Conservation (phyloP, 1,284 basidiomycete genomes). For the Stygiomarasmius scandens region DNA sequence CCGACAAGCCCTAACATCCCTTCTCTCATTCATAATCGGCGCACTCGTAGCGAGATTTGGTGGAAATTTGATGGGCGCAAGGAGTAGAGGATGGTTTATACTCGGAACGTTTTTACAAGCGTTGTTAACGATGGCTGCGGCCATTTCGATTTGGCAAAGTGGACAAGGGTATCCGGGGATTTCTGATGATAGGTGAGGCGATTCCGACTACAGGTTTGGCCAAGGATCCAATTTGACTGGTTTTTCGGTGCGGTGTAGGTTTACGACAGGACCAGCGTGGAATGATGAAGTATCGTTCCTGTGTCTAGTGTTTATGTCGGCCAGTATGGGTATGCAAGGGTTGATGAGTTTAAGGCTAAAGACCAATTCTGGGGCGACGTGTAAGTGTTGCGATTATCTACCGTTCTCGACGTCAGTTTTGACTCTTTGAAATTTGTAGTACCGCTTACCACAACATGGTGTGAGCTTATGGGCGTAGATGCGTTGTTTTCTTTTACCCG, state of each 20-base stretch:
- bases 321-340: conserved; percentile 80
- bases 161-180: conserved; percentile 46
- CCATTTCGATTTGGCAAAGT: conserved; percentile 68
- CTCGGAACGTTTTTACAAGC: conserved; percentile 74
- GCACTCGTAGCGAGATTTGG: conserved; percentile 67
- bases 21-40: conserved; percentile 74
- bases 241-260: not conserved
- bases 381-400: conserved; percentile 42
- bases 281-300: conserved; percentile 65
- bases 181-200: not conserved
- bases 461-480: conserved; percentile 83
- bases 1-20: conserved; percentile 78
- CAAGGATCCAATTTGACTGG: not conserved
- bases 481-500: conserved; percentile 59
- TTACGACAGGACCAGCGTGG: conserved; percentile 69
- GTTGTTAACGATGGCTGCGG: conserved; percentile 72
- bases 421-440: conserved; percentile 37
- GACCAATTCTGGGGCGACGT: conserved; percentile 78
- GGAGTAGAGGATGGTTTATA: conserved; percentile 75
- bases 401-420: not conserved
- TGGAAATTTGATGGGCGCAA: conserved; percentile 65
- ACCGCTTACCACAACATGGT: conserved; percentile 82
- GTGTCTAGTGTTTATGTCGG: conserved; percentile 75
- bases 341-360: conserved; percentile 82
- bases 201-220: not conserved